Evolutionary conservation across 164 flowering plant genomes (phyloP).

Genomic region (Umbilicus rupestris): DNA sequence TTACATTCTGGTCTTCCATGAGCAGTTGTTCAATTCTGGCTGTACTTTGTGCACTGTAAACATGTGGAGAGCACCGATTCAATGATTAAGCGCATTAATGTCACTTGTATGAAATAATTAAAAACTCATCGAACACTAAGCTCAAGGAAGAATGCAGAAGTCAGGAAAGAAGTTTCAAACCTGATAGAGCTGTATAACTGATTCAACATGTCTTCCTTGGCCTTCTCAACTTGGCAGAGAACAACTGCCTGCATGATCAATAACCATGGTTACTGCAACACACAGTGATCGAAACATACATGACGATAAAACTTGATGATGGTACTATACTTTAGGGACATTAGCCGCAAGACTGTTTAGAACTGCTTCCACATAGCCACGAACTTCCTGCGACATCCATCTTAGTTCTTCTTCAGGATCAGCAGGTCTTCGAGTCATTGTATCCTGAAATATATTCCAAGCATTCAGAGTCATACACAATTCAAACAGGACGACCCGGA

Average conservation of each 20-base stretch:
- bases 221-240: conserved; percentile 99
- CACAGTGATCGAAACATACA: not conserved
- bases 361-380: conserved; percentile 99
- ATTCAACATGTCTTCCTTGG: conserved; percentile 97
- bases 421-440: conserved; percentile 91
- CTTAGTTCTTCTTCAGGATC: conserved; percentile 99
- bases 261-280: not conserved
- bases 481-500: not conserved
- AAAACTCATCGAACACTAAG: not conserved
- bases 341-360: conserved; percentile 95
- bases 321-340: conserved; percentile 66
- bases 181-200: conserved; percentile 89
- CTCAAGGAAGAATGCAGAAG: not conserved
- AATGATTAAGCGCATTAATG: not conserved
- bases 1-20: conserved; percentile 83
- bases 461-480: not conserved
- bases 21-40: conserved; percentile 83
- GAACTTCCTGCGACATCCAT: conserved; percentile 99
- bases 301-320: not conserved
- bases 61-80: not conserved
- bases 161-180: conserved; percentile 21
- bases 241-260: conserved; percentile 74
- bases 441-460: conserved; percentile 42
- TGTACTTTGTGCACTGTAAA: conserved; percentile 55
- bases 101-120: not conserved